phyloP scores from a whole-genome alignment of 2,329 filamentous ascomycete species.

The Geosmithia putterillii region DNA sequence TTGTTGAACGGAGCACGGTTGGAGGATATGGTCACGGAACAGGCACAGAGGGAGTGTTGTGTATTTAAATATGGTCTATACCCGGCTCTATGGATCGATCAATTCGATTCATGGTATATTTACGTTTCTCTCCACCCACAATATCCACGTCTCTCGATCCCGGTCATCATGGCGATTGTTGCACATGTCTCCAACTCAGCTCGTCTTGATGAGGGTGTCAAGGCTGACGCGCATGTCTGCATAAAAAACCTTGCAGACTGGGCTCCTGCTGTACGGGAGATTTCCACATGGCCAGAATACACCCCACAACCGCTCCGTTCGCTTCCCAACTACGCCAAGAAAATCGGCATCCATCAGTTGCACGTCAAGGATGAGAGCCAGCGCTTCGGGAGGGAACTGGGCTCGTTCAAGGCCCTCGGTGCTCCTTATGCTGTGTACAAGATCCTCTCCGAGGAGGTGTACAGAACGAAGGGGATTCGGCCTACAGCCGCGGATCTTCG shows the following conservation, averaged over 20 bases:
- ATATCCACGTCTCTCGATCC: too few relatives aligned
- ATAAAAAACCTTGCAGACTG: conserved; percentile 5
- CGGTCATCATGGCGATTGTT: background rate
- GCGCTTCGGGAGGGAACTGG: conserved; percentile 4
- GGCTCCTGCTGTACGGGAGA: conserved; percentile 5
- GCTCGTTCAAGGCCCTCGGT: conserved; percentile 7
- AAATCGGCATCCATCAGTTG: conserved; percentile 3
- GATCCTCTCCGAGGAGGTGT: conserved; percentile 5
- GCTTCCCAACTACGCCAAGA: conserved; percentile 3
- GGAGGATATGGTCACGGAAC: too few relatives aligned
- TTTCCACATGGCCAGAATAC: conserved; percentile 7
- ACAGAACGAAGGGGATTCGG: background rate
- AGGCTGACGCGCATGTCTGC: background rate
- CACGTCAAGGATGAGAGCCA: conserved; percentile 7
- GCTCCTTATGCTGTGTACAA: conserved; percentile 7
- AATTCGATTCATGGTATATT: too few relatives aligned
- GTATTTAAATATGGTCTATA: too few relatives aligned
- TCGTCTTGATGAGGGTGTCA: background rate
- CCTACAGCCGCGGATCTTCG: conserved; percentile 5
- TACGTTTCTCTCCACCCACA: too few relatives aligned
- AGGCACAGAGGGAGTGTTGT: too few relatives aligned
- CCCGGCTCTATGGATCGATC: too few relatives aligned
- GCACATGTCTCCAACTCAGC: background rate
- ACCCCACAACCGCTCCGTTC: conserved; percentile 4
- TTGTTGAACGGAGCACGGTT: too few relatives aligned